Conservation (phyloP, 495 filamentous ascomycete genomes). For the Neurospora sp. region DNA sequence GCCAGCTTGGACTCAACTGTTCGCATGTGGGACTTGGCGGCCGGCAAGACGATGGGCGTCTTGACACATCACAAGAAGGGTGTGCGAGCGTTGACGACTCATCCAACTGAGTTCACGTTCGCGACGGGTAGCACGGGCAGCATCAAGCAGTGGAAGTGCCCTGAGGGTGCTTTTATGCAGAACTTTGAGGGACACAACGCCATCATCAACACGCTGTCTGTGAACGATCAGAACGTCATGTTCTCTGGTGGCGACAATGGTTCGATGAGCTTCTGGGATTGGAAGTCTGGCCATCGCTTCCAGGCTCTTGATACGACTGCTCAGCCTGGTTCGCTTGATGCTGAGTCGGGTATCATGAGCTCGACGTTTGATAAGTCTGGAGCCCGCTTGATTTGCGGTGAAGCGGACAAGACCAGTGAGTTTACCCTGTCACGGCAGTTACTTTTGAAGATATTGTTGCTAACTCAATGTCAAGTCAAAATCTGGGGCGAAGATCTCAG, state of each 20-base stretch:
- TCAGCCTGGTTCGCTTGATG: constrained; percentile 88
- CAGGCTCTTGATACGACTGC: constrained; percentile 82
- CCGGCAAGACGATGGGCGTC: constrained; percentile 90
- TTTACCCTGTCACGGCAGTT: constrained; percentile 2
- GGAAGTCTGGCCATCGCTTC: constrained; percentile 91
- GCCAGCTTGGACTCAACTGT: constrained; percentile 87
- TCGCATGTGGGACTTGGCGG: constrained; percentile 91
- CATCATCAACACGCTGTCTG: constrained; percentile 88
- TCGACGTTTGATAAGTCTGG: constrained; percentile 86
- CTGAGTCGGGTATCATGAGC: constrained; percentile 89
- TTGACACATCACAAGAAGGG: constrained; percentile 98
- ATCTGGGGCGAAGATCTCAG: constrained; percentile 88
- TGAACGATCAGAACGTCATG: constrained; percentile 89
- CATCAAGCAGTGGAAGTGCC: constrained; percentile 99
- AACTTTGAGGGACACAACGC: constrained; percentile 96
- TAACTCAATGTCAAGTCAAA: constrained; percentile 53
- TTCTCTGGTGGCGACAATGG: constrained; percentile 96
- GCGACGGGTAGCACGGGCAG: constrained; percentile 80
- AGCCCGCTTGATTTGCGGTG: constrained; percentile 80
- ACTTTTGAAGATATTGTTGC: background rate
- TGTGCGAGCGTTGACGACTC: constrained; percentile 73
- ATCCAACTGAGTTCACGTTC: constrained; percentile 95
- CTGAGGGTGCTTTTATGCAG: constrained; percentile 97
- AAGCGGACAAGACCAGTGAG: constrained; percentile 87
- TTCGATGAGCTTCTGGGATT: constrained; percentile 97